Conservation (phyloP, 2,329 filamentous ascomycete species). For the Beauveria pseudobassiana region DNA sequence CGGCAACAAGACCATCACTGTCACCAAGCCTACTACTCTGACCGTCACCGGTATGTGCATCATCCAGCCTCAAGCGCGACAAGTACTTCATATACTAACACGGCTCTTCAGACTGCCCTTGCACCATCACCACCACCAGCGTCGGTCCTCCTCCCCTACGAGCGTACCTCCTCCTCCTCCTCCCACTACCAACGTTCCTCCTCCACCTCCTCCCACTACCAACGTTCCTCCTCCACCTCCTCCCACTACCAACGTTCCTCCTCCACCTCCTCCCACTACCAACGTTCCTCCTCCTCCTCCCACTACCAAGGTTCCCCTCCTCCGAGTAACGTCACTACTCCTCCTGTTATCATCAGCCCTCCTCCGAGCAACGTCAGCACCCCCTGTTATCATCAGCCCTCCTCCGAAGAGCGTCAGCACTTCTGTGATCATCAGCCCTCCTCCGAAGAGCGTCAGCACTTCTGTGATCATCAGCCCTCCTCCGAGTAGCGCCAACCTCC, state of each 20-base stretch:
- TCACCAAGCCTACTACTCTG: constrained; percentile 32
- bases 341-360: too few relatives aligned
- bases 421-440: too few relatives aligned
- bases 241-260: background rate
- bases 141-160: constrained; percentile 12
- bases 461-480: too few relatives aligned
- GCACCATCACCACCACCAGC: constrained; percentile 31
- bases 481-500: too few relatives aligned
- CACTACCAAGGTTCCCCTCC: too few relatives aligned
- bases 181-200: constrained; percentile 20
- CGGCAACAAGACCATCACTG: constrained; percentile 37
- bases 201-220: constrained; percentile 1
- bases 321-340: too few relatives aligned
- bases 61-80: background rate
- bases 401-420: too few relatives aligned
- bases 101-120: constrained; percentile 35
- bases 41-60: constrained; percentile 36
- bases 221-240: constrained; percentile 1
- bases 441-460: too few relatives aligned
- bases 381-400: too few relatives aligned
- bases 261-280: background rate
- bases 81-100: constrained; percentile 17
- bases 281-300: too few relatives aligned
- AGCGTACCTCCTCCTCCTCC: constrained; percentile 10
- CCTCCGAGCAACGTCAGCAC: too few relatives aligned